phyloP scores from a whole-genome alignment of 2,329 filamentous ascomycete genomes.

The Arthrobotrys megalospora region DNA sequence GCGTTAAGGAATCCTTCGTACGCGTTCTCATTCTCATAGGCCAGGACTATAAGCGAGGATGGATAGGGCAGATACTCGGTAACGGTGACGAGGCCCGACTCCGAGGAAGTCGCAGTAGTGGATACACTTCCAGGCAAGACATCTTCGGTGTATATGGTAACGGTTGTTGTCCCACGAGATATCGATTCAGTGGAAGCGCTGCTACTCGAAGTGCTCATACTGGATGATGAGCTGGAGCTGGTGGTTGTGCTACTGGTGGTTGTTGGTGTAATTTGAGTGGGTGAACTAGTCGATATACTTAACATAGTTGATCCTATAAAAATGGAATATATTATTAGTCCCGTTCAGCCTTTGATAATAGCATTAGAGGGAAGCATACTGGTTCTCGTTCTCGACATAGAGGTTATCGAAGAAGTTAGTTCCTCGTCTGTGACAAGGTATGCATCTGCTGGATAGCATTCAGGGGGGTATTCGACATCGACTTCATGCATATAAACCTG shows the following conservation, averaged over 20 bases:
- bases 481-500: constrained; percentile 31
- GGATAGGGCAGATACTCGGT: constrained; percentile 3
- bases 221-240: constrained; percentile 3
- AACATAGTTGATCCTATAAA: too few species aligned
- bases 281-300: background rate
- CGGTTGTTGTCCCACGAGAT: background rate
- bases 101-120: background rate
- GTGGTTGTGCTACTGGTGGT: background rate
- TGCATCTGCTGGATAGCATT: constrained; percentile 11
- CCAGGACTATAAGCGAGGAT: constrained; percentile 4
- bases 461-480: constrained; percentile 1
- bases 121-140: background rate
- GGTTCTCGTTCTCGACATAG: background rate
- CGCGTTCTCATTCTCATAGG: background rate
- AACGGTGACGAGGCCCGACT: background rate
- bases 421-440: background rate
- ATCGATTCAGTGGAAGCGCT: background rate
- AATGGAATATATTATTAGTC: too few species aligned
- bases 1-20: background rate
- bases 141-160: constrained; percentile 10
- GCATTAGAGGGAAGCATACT: background rate
- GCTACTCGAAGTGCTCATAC: background rate
- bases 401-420: background rate
- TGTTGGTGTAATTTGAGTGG: background rate
- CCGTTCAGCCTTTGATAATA: too few species aligned